These are phyloP conservation scores for Saccharomyces hybrid DNA, from an alignment of 1,139 yeast species.

Conservation along the genomic window DNA sequence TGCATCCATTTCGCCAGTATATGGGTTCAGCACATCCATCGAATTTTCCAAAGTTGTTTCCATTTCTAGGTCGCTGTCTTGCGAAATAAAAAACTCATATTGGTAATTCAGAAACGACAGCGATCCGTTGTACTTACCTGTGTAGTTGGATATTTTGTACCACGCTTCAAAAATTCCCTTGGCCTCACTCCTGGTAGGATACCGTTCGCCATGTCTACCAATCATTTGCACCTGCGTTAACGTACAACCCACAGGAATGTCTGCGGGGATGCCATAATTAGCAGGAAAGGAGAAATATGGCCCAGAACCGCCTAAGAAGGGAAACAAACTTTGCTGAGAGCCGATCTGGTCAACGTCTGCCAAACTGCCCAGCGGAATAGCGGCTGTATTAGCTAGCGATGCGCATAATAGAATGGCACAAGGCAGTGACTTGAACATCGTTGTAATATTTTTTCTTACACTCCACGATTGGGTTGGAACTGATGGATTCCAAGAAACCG, in stretches of 20 bases:
- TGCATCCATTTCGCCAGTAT: constrained; percentile 19
- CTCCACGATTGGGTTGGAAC: too few relatives aligned
- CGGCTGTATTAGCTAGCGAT: neutral
- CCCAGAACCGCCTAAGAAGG: constrained; percentile 17
- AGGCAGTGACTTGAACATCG: too few relatives aligned
- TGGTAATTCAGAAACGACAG: constrained; percentile 33
- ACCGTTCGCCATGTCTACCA: constrained; percentile 70
- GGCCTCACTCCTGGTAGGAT: constrained; percentile 41
- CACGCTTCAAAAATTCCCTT: constrained; percentile 10
- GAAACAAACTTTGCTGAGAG: constrained; percentile 13
- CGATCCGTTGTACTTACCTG: constrained; percentile 28
- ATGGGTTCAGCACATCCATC: constrained; percentile 15
- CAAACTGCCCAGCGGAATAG: neutral
- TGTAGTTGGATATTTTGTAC: constrained; percentile 26
- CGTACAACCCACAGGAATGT: constrained; percentile 35
- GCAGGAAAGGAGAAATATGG: constrained; percentile 17
- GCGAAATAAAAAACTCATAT: constrained; percentile 31
- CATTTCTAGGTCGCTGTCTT: constrained; percentile 22
- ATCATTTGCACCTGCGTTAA: constrained; percentile 58
- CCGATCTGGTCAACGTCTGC: constrained; percentile 10
- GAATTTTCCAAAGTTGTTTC: constrained; percentile 17
- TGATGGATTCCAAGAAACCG: too few relatives aligned
- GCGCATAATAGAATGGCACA: neutral
- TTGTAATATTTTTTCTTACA: too few relatives aligned
- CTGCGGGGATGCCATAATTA: constrained; percentile 12